Percentiles rank a stretch among this genome's conserved stretches.
phyloP scores from a whole-genome alignment of 441 rosid genomes.

The Arabidopsis lyrata region DNA sequence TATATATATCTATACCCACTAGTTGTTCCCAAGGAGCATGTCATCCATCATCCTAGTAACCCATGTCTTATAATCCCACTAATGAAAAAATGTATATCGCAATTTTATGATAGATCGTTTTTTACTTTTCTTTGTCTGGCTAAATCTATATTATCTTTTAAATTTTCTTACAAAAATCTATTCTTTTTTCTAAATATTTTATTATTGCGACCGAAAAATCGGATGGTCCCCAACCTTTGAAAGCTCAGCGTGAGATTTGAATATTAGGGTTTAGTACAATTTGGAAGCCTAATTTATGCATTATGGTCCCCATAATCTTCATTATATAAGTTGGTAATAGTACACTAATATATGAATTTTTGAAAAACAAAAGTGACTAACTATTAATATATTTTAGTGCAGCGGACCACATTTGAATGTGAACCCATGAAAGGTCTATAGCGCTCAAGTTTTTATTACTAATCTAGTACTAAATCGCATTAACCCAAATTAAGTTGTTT shows the following conservation, averaged over 20 bases:
- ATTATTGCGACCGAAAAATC: conserved; percentile 30
- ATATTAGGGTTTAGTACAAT: conserved; percentile 47
- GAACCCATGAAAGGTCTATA: conserved; percentile 43
- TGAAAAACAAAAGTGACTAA: conserved; percentile 23
- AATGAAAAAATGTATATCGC: conserved; percentile 14
- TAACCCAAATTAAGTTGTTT: conserved; percentile 35
- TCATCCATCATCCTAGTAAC: conserved; percentile 39
- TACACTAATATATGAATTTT: conserved; percentile 47
- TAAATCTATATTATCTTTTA: conserved; percentile 22
- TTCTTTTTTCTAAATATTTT: neutral
- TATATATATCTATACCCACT: conserved; percentile 3
- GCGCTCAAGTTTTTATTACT: conserved; percentile 38
- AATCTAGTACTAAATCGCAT: conserved; percentile 39
- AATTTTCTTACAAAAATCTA: neutral
- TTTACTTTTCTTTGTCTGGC: conserved; percentile 17
- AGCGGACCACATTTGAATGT: conserved; percentile 40
- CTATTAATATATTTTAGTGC: conserved; percentile 9
- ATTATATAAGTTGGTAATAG: conserved; percentile 37
- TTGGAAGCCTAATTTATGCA: conserved; percentile 45
- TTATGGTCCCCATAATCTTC: conserved; percentile 54
- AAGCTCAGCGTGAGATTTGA: conserved; percentile 46
- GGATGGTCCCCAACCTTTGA: conserved; percentile 59
- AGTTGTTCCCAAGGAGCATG: conserved; percentile 36
- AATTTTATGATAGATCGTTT: conserved; percentile 5
- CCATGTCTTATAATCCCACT: conserved; percentile 35